These are phyloP conservation scores for Penicillium nucicola DNA, from an alignment of 495 filamentous ascomycete species.

Conservation along the genomic window DNA sequence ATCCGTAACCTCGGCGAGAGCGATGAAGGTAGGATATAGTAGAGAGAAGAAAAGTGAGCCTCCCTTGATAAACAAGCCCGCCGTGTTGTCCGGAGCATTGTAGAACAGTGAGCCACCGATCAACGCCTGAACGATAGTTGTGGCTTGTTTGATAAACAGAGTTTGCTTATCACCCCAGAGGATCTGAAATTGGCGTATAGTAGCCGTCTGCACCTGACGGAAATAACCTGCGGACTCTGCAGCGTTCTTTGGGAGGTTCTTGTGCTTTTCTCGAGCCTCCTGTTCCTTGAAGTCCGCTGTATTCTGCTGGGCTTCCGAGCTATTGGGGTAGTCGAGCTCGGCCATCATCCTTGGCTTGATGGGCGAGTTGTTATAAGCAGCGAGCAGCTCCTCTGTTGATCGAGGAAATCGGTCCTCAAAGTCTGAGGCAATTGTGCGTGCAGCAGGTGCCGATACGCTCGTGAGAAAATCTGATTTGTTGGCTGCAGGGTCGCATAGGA, in stretches of 20 bases:
- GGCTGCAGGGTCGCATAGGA: constrained; percentile 59
- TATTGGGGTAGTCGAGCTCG: constrained; percentile 50
- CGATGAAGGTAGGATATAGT: constrained; percentile 65
- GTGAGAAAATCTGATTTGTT: constrained; percentile 73
- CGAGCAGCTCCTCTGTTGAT: constrained; percentile 38
- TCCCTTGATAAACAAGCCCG: constrained; percentile 47
- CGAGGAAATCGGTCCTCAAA: constrained; percentile 44
- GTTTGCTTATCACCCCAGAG: constrained; percentile 55
- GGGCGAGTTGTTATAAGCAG: constrained; percentile 37
- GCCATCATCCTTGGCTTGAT: constrained; percentile 32
- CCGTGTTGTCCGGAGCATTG: constrained; percentile 24
- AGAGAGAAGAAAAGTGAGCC: constrained; percentile 63
- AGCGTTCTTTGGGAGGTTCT: constrained; percentile 26
- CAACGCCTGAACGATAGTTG: constrained; percentile 29
- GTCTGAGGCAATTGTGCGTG: constrained; percentile 58
- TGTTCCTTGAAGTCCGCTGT: constrained; percentile 43
- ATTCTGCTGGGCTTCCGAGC: constrained; percentile 31
- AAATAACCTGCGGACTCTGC: constrained; percentile 1
- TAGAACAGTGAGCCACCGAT: constrained; percentile 35
- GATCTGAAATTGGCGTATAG: constrained; percentile 47
- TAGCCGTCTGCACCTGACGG: constrained; percentile 27
- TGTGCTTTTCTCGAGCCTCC: constrained; percentile 35
- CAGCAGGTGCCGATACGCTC: constrained; percentile 64
- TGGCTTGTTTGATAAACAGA: constrained; percentile 51
- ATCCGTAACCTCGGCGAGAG: constrained; percentile 65